Conservation (phyloP, 805 yeast species). For the Cyberlindnera mississippiensis region DNA sequence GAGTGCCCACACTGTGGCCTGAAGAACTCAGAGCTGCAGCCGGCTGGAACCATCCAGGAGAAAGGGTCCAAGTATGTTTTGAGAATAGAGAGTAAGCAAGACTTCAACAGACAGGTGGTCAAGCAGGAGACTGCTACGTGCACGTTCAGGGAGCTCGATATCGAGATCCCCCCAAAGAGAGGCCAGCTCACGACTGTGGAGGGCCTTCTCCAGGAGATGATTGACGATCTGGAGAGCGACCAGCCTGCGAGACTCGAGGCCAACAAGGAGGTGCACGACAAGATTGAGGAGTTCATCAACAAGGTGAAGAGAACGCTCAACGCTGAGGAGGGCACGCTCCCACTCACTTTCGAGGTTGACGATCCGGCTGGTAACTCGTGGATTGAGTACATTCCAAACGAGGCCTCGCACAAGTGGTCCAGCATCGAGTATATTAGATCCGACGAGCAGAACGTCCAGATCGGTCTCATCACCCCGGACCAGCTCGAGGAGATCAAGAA, state of each 20-base stretch:
- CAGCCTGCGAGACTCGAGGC: constrained; percentile 73
- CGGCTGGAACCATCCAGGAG: constrained; percentile 90
- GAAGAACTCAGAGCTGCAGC: constrained; percentile 88
- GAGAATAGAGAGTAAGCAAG: constrained; percentile 62
- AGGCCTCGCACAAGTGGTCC: constrained; percentile 87
- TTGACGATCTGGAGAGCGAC: constrained; percentile 72
- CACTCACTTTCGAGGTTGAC: constrained; percentile 74
- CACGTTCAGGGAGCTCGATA: constrained; percentile 76
- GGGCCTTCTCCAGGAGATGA: constrained; percentile 81
- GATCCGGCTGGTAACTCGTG: constrained; percentile 98
- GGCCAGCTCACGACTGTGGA: constrained; percentile 93
- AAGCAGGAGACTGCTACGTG: constrained; percentile 84
- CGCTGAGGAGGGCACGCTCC: constrained; percentile 67
- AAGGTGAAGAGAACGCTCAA: constrained; percentile 56
- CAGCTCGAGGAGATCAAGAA: constrained; percentile 39
- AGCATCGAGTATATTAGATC: constrained; percentile 77
- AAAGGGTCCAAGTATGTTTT: constrained; percentile 76
- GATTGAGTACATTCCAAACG: constrained; percentile 86
- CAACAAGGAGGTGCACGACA: constrained; percentile 71
- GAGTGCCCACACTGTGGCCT: constrained; percentile 93
- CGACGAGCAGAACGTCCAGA: constrained; percentile 79
- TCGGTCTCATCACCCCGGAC: constrained; percentile 73
- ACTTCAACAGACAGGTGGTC: constrained; percentile 86
- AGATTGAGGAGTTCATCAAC: constrained; percentile 65
- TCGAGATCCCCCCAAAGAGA: constrained; percentile 92